Conservation (phyloP, 2,329 filamentous ascomycete species). For the Apiospora arundinis region DNA sequence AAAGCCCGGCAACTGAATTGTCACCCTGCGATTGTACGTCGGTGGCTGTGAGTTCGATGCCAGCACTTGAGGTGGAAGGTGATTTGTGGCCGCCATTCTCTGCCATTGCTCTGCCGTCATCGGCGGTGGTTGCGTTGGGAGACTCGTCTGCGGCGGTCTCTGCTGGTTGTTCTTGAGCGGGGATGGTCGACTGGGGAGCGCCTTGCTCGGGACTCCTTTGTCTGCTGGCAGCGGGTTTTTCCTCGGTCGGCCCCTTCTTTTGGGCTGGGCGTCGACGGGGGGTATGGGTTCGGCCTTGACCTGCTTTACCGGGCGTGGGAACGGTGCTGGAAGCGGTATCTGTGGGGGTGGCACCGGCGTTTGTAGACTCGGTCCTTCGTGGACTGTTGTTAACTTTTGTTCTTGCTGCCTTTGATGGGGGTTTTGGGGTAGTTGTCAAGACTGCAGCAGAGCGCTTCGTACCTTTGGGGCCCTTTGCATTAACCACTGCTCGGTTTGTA, state of each 20-base stretch:
- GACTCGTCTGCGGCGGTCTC: constrained; percentile 27
- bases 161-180: constrained; percentile 19
- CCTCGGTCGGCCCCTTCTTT: constrained; percentile 21
- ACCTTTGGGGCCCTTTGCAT: constrained; percentile 32
- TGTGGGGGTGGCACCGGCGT: background rate
- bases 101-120: constrained; percentile 2
- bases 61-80: background rate
- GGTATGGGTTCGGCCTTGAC: background rate
- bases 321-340: background rate
- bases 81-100: background rate
- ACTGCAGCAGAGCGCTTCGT: constrained; percentile 30
- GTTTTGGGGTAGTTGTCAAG: constrained; percentile 20
- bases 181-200: background rate
- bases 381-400: constrained; percentile 35
- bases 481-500: constrained; percentile 19
- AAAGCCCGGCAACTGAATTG: background rate
- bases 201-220: background rate
- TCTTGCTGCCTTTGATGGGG: constrained; percentile 25
- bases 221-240: constrained; percentile 3
- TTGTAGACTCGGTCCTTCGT: constrained; percentile 26
- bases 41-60: background rate
- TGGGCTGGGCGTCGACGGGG: background rate
- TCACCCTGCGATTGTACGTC: background rate
- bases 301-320: constrained; percentile 20
- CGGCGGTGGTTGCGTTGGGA: constrained; percentile 28